These are phyloP conservation scores for Hyparrhenia diplandra DNA, from an alignment of 176 grass and related monocot species.

Conservation along the genomic window DNA sequence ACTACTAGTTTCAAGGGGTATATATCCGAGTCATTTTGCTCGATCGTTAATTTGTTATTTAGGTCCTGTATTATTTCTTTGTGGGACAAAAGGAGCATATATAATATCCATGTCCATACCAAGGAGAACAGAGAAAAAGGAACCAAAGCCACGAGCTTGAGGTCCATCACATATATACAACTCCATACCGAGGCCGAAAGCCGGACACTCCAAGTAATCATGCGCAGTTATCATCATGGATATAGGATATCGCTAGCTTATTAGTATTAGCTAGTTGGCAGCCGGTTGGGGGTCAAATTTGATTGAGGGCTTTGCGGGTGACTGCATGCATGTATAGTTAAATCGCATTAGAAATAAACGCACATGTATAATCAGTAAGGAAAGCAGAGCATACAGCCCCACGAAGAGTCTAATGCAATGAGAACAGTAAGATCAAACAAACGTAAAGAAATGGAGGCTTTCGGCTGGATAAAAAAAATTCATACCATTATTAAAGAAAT, in stretches of 20 bases:
- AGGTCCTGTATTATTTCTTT: no score
- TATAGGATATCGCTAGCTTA: no score
- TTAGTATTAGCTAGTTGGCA: no score
- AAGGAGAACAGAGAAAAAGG: not conserved
- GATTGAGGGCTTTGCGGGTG: not conserved
- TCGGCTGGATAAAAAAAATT: conserved; percentile 6
- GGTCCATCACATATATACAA: not conserved
- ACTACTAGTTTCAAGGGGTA: no score
- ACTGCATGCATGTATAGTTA: not conserved
- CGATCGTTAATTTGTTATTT: no score
- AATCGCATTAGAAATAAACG: not conserved
- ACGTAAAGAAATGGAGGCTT: not conserved
- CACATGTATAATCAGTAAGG: not conserved
- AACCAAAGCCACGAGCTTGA: not conserved
- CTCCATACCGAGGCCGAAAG: not conserved
- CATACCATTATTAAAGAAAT: no score
- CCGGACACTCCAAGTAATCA: not conserved
- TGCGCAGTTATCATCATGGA: not conserved
- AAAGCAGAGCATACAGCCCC: not conserved
- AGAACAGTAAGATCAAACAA: conserved; percentile 4
- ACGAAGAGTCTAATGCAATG: conserved; percentile 18
- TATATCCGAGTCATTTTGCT: no score
- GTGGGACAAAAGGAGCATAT: no score
- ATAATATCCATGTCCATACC: no score
- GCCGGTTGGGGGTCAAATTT: no score